Conservation (phyloP, 2,329 filamentous ascomycete species). For the Penicillium sp. region DNA sequence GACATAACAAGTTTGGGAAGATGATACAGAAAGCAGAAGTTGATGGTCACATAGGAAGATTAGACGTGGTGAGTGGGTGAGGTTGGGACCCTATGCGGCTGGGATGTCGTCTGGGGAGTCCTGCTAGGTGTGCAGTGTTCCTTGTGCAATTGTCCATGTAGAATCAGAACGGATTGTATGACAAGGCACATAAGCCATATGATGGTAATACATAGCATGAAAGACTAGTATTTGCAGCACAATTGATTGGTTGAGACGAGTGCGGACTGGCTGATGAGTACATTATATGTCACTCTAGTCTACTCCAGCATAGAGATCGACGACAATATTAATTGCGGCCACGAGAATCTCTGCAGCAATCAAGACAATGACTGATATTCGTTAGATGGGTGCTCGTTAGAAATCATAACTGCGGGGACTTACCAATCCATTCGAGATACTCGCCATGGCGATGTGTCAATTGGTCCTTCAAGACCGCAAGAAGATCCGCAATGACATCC, state of each 20-base stretch:
- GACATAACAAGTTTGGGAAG: not conserved
- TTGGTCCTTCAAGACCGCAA: conserved; percentile 91
- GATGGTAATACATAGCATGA: not conserved
- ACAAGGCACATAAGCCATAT: not conserved
- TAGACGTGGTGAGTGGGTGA: not conserved
- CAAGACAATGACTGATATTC: conserved; percentile 67
- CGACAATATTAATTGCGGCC: conserved; percentile 85
- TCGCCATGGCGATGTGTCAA: conserved; percentile 86
- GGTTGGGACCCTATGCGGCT: not conserved
- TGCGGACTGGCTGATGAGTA: not conserved
- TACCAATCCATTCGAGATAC: conserved; percentile 82
- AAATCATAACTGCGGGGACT: conserved; percentile 29
- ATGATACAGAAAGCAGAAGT: not conserved
- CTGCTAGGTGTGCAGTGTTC: not conserved
- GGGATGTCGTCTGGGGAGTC: not conserved
- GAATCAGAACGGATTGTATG: not conserved
- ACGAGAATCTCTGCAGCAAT: conserved; percentile 94
- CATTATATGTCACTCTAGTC: conserved; percentile 34
- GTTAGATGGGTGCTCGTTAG: conserved; percentile 11
- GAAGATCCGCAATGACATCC: conserved; percentile 83
- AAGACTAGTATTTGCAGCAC: not conserved
- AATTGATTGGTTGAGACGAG: not conserved
- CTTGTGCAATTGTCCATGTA: not conserved
- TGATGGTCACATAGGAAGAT: not conserved
- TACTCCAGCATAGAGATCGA: conserved; percentile 72